Percentiles rank a stretch among this genome's conserved stretches.
phyloP scores from a whole-genome alignment of 1,284 basidiomycete genomes.

The Cystobasidium pallidum region DNA sequence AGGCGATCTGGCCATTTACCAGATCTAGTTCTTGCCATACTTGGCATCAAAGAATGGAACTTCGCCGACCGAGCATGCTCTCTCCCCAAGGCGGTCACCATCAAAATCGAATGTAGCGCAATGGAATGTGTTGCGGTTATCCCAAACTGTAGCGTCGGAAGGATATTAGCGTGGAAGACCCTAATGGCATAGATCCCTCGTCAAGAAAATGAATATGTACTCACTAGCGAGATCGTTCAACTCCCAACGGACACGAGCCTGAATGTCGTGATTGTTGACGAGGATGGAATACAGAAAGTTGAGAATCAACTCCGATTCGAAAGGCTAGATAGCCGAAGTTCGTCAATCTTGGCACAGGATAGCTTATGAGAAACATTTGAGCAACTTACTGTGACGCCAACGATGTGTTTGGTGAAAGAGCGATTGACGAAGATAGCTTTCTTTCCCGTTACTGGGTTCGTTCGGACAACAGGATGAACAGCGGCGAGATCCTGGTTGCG shows the following conservation, averaged over 20 bases:
- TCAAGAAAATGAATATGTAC: too few species aligned
- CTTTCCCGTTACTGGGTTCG: conserved; percentile 67
- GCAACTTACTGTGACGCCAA: conserved; percentile 58
- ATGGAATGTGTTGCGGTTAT: conserved; percentile 62
- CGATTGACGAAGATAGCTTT: conserved; percentile 68
- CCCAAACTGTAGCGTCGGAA: conserved; percentile 56
- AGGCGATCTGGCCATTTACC: too few species aligned
- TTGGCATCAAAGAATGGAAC: conserved; percentile 65
- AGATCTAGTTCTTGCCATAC: conserved; percentile 47
- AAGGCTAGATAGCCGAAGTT: background rate
- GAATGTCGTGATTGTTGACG: conserved; percentile 57
- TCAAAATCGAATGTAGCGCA: conserved; percentile 54
- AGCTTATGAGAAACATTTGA: background rate
- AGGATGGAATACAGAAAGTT: conserved; percentile 60
- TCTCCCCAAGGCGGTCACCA: conserved; percentile 61
- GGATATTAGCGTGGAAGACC: background rate
- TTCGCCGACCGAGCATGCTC: conserved; percentile 68
- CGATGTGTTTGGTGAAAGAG: conserved; percentile 67
- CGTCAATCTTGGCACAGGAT: background rate
- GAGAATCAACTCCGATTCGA: conserved; percentile 58
- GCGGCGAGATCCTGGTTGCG: conserved; percentile 60
- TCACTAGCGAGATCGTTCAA: conserved; percentile 52
- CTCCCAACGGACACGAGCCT: conserved; percentile 63
- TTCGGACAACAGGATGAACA: conserved; percentile 61
- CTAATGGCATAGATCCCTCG: background rate